These are phyloP conservation scores for Protomyces inundatus DNA, from an alignment of 1,139 yeast genomes.

Conservation along the genomic window DNA sequence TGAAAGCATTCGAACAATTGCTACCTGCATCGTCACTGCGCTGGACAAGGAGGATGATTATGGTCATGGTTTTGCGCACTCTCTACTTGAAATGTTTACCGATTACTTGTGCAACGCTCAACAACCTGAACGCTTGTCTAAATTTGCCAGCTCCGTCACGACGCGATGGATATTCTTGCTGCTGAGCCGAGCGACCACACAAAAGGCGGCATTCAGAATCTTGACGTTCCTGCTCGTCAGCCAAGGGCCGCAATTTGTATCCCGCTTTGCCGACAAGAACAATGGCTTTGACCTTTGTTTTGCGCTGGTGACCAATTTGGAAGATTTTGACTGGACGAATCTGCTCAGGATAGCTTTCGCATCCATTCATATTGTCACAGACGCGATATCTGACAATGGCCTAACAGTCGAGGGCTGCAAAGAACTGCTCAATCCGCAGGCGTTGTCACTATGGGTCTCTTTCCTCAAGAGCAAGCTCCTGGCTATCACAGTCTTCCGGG, in stretches of 20 bases:
- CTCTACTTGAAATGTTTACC: constrained; percentile 33
- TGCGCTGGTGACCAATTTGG: constrained; percentile 49
- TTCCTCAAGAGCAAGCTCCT: background rate
- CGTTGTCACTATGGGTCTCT: background rate
- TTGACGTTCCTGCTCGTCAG: constrained; percentile 49
- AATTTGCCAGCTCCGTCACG: constrained; percentile 54
- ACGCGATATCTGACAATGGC: background rate
- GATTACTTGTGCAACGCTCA: constrained; percentile 36
- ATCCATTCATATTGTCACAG: background rate
- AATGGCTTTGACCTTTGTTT: constrained; percentile 51
- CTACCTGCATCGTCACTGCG: constrained; percentile 40
- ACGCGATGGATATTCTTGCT: constrained; percentile 53
- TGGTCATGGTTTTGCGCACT: background rate
- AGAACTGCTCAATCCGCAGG: background rate
- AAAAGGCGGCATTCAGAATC: constrained; percentile 47
- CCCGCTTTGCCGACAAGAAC: constrained; percentile 46
- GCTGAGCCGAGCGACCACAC: constrained; percentile 43
- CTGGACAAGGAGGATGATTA: background rate
- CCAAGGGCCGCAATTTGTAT: constrained; percentile 48
- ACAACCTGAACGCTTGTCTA: constrained; percentile 36
- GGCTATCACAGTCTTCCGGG: background rate
- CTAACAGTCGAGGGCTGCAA: background rate
- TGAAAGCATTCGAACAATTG: constrained; percentile 43
- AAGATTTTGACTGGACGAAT: constrained; percentile 35
- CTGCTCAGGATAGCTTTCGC: constrained; percentile 33